phyloP scores from a whole-genome alignment of 2,329 filamentous ascomycete species.

The Fusarium sp. region DNA sequence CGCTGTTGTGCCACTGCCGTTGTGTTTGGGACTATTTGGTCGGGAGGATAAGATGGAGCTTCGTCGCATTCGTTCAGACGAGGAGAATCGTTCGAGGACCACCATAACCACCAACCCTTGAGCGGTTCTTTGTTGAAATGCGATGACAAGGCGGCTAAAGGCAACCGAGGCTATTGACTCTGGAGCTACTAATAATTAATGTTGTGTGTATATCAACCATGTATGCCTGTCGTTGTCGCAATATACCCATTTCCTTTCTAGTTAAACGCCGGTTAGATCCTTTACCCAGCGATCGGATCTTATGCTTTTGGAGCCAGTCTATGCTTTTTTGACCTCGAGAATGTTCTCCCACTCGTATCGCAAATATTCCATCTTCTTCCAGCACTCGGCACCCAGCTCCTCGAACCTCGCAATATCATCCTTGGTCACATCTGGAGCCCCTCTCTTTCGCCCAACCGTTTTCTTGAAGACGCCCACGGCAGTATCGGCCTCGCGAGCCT shows the following conservation, averaged over 20 bases:
- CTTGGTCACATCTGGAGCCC: constrained; percentile 70
- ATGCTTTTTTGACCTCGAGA: constrained; percentile 37
- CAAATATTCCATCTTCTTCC: constrained; percentile 81
- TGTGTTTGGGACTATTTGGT: constrained; percentile 81
- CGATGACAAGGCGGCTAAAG: not conserved
- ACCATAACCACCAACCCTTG: constrained; percentile 40
- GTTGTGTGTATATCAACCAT: constrained; percentile 16
- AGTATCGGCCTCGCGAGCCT: constrained; percentile 59
- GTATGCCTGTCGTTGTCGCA: constrained; percentile 40
- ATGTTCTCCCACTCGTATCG: constrained; percentile 75
- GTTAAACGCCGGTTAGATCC: constrained; percentile 10
- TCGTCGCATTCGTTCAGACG: constrained; percentile 65
- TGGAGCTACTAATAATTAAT: constrained; percentile 21
- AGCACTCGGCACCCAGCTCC: constrained; percentile 71
- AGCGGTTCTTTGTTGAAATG: constrained; percentile 2
- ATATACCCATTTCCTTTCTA: constrained; percentile 44
- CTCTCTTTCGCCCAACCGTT: constrained; percentile 71
- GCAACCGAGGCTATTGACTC: not conserved
- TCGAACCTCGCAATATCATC: constrained; percentile 75
- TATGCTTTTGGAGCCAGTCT: constrained; percentile 1
- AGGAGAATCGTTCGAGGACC: constrained; percentile 44
- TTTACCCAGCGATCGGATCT: not conserved
- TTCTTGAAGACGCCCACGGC: constrained; percentile 64
- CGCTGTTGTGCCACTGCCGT: constrained; percentile 74
- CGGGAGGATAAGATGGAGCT: constrained; percentile 65